A percentile compares a stretch with the other conserved stretches of the same genome.
phyloP scores from a whole-genome alignment of 2,329 filamentous ascomycete species.

The Intubia oerlemansii region DNA sequence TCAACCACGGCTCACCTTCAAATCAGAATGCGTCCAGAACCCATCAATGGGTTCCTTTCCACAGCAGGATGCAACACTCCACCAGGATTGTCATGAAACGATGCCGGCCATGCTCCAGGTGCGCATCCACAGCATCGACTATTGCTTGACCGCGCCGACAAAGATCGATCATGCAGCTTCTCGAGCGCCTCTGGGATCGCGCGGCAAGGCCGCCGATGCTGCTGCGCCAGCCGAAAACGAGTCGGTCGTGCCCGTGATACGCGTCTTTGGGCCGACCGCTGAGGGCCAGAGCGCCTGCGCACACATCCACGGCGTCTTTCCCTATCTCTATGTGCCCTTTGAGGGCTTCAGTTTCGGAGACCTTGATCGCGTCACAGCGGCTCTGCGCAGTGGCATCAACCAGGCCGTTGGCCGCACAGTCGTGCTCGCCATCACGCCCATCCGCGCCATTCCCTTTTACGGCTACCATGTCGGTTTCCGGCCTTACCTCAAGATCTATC shows the following conservation, averaged over 20 bases:
- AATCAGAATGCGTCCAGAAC: no score
- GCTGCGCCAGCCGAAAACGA: background rate
- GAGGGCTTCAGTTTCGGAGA: constrained; percentile 2
- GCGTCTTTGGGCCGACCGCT: constrained; percentile 81
- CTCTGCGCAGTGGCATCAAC: constrained; percentile 71
- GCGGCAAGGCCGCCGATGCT: background rate
- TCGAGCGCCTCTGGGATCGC: constrained; percentile 20
- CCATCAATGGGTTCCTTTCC: no score
- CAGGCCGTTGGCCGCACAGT: constrained; percentile 56
- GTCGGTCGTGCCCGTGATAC: constrained; percentile 64
- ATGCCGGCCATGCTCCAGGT: constrained; percentile 79
- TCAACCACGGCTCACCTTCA: no score
- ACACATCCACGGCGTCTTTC: constrained; percentile 87
- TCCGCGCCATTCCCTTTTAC: constrained; percentile 90
- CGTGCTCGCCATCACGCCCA: constrained; percentile 70
- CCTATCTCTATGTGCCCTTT: constrained; percentile 59
- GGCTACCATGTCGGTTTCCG: constrained; percentile 86
- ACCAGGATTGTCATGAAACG: no score
- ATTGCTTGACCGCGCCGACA: constrained; percentile 68
- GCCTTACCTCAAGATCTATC: constrained; percentile 84
- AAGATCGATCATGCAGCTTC: constrained; percentile 46
- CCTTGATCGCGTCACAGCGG: constrained; percentile 1
- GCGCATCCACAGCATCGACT: constrained; percentile 86
- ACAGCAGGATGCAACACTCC: no score
- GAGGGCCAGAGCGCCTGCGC: constrained; percentile 91